phyloP scores from a whole-genome alignment of 2,329 filamentous ascomycete species.

The Phialocephala sp. region DNA sequence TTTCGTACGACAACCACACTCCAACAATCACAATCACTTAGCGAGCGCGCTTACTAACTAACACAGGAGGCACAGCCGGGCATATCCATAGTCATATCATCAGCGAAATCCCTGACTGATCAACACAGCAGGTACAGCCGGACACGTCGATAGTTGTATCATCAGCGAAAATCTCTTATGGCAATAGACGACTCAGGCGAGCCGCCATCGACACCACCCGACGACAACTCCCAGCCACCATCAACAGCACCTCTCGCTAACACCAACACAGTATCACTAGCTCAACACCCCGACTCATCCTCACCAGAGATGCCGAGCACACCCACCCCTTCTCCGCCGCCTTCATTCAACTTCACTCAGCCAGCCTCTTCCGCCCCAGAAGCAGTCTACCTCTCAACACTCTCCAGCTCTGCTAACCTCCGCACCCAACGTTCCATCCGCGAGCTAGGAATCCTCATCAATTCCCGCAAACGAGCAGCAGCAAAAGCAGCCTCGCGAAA shows the following conservation, averaged over 20 bases:
- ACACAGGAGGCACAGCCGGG: no score
- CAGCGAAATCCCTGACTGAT: no score
- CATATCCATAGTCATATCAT: no score
- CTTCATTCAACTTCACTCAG: neutral
- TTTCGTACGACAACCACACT: no score
- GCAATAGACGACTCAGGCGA: no score
- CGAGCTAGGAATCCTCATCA: conserved; percentile 26
- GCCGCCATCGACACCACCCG: no score
- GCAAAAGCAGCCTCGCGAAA: conserved; percentile 11
- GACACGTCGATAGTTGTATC: no score
- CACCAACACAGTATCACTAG: neutral
- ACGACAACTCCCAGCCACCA: no score
- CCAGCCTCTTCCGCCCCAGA: neutral
- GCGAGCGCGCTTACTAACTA: no score
- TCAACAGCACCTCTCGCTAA: neutral
- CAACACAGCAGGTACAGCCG: no score
- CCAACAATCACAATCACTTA: no score
- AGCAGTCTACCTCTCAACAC: neutral
- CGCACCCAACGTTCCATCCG: conserved; percentile 13
- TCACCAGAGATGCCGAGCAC: neutral
- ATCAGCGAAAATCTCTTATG: no score
- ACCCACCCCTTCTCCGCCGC: neutral
- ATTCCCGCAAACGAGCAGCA: conserved; percentile 28
- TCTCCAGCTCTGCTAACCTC: neutral
- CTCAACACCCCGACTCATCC: neutral